phyloP scores from a whole-genome alignment of 2,329 filamentous ascomycete species.

The Cladosporium colombiae region DNA sequence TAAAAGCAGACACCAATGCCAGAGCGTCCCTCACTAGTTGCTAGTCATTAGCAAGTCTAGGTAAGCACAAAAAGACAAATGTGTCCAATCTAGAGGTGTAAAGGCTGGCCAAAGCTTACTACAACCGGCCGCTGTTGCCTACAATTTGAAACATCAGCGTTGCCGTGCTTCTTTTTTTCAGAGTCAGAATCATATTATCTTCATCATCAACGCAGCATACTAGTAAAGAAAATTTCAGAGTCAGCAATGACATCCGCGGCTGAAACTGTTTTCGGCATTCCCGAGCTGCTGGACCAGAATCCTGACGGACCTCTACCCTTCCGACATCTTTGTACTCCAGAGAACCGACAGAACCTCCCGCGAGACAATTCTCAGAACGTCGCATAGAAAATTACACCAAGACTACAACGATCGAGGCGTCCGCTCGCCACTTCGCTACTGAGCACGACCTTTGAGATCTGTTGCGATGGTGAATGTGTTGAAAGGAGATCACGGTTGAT shows the following conservation, averaged over 20 bases:
- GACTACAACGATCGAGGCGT: too few relatives aligned
- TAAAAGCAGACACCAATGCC: neutral
- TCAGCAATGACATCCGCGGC: neutral
- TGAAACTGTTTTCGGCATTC: neutral
- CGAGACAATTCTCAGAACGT: neutral
- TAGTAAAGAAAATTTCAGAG: neutral
- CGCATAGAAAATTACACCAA: too few relatives aligned
- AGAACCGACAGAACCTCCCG: neutral
- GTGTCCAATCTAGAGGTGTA: neutral
- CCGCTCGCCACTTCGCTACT: too few relatives aligned
- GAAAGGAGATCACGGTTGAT: too few relatives aligned
- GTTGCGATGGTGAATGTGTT: too few relatives aligned
- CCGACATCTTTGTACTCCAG: neutral
- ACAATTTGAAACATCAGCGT: neutral
- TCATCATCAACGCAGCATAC: neutral
- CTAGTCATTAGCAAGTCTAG: neutral
- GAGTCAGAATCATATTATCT: neutral
- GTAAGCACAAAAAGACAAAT: neutral
- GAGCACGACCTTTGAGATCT: too few relatives aligned
- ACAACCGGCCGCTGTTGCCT: neutral
- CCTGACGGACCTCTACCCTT: neutral
- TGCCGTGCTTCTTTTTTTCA: neutral
- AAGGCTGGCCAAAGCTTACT: neutral
- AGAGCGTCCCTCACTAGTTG: neutral
- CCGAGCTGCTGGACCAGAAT: neutral